Percentiles rank a stretch among this genome's conserved stretches.
Evolutionary conservation across 768 basidiomycete species (phyloP).

Genomic region (Mycena alexandri): DNA sequence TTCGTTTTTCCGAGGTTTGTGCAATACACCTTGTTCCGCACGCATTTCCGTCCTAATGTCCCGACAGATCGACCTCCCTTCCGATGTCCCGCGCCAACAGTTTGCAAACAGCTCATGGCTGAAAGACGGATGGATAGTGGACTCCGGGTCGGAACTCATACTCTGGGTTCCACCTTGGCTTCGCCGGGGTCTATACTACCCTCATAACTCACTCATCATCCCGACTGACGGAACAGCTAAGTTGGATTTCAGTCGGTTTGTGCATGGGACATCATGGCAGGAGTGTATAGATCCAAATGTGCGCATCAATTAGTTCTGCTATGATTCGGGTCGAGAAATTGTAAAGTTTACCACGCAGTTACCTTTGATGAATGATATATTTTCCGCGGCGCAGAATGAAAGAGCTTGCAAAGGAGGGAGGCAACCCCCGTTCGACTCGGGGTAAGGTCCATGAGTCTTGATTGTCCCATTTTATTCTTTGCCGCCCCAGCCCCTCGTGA

Average conservation of each 20-base stretch:
- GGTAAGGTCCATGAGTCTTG: too few species aligned
- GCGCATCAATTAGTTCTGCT: not conserved
- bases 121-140: slow-evolving; percentile 3
- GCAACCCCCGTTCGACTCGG: too few species aligned
- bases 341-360: too few species aligned
- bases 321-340: slow-evolving; percentile 1
- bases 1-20: slow-evolving; percentile 9
- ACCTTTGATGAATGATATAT: too few species aligned
- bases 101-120: slow-evolving; percentile 2
- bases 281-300: not conserved
- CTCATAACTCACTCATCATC: slow-evolving; percentile 2
- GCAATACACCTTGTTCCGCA: not conserved
- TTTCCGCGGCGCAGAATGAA: too few species aligned
- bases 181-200: slow-evolving; percentile 3
- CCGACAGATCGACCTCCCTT: slow-evolving; percentile 1
- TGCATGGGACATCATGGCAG: slow-evolving; percentile 1
- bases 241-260: slow-evolving; percentile 1
- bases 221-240: slow-evolving; percentile 1
- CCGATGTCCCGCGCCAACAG: not conserved
- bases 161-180: slow-evolving; percentile 2
- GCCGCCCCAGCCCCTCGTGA: too few species aligned
- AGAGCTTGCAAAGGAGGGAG: too few species aligned
- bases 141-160: not conserved
- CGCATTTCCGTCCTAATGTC: not conserved
- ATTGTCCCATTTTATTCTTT: too few species aligned